These are phyloP conservation scores for Amoeboaphelidium protococcarum DNA, from an alignment of 371 early-diverging fungal genomes.

Conservation along the genomic window DNA sequence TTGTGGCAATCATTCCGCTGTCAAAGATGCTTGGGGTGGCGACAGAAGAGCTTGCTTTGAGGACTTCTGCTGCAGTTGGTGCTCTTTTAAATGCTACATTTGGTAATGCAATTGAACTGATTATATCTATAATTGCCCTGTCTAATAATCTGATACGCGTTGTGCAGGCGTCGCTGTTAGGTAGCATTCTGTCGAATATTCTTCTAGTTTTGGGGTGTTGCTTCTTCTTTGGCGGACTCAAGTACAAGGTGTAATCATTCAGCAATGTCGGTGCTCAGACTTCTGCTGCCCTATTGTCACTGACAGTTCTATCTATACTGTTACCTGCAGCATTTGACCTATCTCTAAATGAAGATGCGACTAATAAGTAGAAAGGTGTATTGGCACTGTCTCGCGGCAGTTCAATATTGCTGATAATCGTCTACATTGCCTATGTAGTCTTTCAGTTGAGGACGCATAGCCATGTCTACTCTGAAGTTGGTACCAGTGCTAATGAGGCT, in stretches of 20 bases:
- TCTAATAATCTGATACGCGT: slow-evolving; percentile 37
- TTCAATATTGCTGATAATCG: slow-evolving; percentile 33
- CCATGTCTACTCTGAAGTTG: slow-evolving; percentile 15
- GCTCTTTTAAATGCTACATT: slow-evolving; percentile 65
- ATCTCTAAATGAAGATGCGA: slow-evolving; percentile 11
- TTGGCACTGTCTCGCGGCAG: slow-evolving; percentile 34
- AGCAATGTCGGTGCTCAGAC: slow-evolving; percentile 54
- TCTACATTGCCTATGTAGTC: slow-evolving; percentile 38
- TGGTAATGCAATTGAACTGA: slow-evolving; percentile 61
- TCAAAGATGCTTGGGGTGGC: slow-evolving; percentile 44
- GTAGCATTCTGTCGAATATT: slow-evolving; percentile 54
- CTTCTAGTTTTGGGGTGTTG: slow-evolving; percentile 33
- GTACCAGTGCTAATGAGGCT: not conserved
- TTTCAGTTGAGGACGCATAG: slow-evolving; percentile 53
- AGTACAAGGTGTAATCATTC: slow-evolving; percentile 31
- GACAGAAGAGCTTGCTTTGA: slow-evolving; percentile 37
- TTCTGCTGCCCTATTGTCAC: slow-evolving; percentile 36
- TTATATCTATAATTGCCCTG: slow-evolving; percentile 41
- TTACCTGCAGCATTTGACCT: slow-evolving; percentile 45
- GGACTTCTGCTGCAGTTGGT: slow-evolving; percentile 46
- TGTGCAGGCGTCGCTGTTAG: slow-evolving; percentile 61
- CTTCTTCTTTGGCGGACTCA: slow-evolving; percentile 45
- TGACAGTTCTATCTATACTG: slow-evolving; percentile 40
- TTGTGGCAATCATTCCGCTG: slow-evolving; percentile 60
- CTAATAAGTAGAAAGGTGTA: slow-evolving; percentile 16